Evolutionary conservation across 2,329 filamentous ascomycete species (phyloP), one percentile per base, ranked within the genome.

Genomic region (Ceratocystiopsis sp.): DNA sequence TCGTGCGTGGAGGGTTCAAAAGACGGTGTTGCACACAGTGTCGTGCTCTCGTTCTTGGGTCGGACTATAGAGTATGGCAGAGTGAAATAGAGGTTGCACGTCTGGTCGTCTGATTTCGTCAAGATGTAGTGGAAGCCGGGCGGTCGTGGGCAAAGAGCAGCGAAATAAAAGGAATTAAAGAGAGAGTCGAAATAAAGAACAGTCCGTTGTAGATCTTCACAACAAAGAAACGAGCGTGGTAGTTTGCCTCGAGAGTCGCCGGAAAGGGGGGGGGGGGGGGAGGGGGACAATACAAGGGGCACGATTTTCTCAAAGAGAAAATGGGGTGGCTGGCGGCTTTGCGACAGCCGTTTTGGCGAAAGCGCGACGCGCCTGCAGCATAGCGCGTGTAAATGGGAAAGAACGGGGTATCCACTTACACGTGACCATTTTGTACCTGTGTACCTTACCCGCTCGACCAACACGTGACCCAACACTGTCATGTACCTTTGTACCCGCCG

Each of bases 261-360:
- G 11, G 17, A 15, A 35, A 37, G 34, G 25, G 18, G 29, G 12
- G 29, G 25, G 37, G 37, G 16, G 37, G 19, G n/a, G 21, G 35
- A n/a, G 35, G 17, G n/a, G 7, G 9, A 17, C 18, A 21, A 43
- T 29, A 39, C 12, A 29, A 40, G 35, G 25, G 35, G 34, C 25
- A 38, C 34, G 18, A 33, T 18, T 37, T 37, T 25, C 32, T 44
- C 29, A 35, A 34, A 29, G 25, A 37, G 35, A 41, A 45, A 45
- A 36, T 42, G 36, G 37, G 43, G 40, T 38, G 43, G 43, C 43
- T 45, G 43, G 43, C 19, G 43, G 25, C 25, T 29, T 9, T 29
- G 25, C n/a, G 43, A 45, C 41, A 35, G 40, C 40, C 29, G 38
- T 36, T 38, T 37, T 37, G 35, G 25, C 38, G 35, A 29, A 19